A percentile compares a stretch with the other conserved stretches of the same genome.
Evolutionary conservation across 2,329 filamentous ascomycete species (phyloP).

Genomic region (Fusarium siculi): DNA sequence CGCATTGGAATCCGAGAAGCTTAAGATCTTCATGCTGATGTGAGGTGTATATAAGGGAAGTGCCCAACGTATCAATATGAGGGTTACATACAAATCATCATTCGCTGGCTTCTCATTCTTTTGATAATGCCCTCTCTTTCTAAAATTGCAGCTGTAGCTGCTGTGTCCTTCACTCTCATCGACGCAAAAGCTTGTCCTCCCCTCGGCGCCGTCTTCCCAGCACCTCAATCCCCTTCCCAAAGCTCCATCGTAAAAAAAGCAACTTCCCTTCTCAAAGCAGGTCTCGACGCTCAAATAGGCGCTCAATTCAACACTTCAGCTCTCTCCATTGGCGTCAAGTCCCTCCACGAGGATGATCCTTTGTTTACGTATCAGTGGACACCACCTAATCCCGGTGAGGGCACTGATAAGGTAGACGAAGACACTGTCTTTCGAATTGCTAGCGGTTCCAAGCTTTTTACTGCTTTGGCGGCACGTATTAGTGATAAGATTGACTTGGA

Average conservation of each 20-base stretch:
- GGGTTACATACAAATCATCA: neutral
- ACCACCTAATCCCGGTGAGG: conserved; percentile 44
- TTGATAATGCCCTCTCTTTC: conserved; percentile 30
- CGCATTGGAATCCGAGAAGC: neutral
- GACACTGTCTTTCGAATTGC: conserved; percentile 51
- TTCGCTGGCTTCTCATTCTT: neutral
- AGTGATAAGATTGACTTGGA: conserved; percentile 49
- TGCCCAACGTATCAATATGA: neutral
- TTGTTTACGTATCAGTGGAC: conserved; percentile 56
- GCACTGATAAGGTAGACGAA: conserved; percentile 41
- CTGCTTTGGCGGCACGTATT: conserved; percentile 47
- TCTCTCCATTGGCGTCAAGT: conserved; percentile 54
- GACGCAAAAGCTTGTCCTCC: conserved; percentile 54
- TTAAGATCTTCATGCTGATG: neutral
- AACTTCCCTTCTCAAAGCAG: conserved; percentile 31
- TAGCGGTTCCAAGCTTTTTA: conserved; percentile 50
- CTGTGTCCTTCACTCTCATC: conserved; percentile 19
- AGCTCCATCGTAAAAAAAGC: conserved; percentile 46
- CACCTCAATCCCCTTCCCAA: conserved; percentile 49
- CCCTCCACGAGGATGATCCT: conserved; percentile 52
- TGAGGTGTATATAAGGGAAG: conserved; percentile 29
- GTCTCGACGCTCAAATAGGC: conserved; percentile 43
- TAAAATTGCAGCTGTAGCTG: conserved; percentile 27
- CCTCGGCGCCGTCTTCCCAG: conserved; percentile 54
- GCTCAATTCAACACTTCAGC: conserved; percentile 47